phyloP scores from a whole-genome alignment of 2,329 filamentous ascomycete species.

The Cladosporium austrohemisphaericum region DNA sequence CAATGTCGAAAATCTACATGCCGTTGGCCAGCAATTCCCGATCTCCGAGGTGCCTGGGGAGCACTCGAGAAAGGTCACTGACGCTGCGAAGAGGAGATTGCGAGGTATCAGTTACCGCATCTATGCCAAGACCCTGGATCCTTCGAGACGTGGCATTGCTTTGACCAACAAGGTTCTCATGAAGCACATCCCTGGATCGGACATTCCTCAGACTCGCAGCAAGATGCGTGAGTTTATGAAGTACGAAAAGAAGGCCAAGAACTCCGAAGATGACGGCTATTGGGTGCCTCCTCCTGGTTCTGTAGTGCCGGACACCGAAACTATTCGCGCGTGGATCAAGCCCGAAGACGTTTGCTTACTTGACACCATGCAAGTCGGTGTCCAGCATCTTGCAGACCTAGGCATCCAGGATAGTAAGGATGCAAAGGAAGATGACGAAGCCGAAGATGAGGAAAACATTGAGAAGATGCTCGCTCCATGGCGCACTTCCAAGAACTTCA shows the following conservation, averaged over 20 bases:
- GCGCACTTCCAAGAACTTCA: constrained; percentile 95
- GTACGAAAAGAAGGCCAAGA: constrained; percentile 85
- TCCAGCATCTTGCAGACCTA: constrained; percentile 84
- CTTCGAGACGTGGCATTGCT: constrained; percentile 70
- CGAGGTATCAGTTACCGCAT: constrained; percentile 94
- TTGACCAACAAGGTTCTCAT: constrained; percentile 64
- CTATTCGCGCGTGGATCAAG: constrained; percentile 82
- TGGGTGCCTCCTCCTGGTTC: constrained; percentile 78
- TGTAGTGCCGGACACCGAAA: constrained; percentile 72
- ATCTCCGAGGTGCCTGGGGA: constrained; percentile 89
- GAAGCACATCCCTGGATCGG: constrained; percentile 83
- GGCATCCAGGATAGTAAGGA: constrained; percentile 68
- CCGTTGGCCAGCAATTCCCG: constrained; percentile 90
- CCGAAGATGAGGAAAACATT: constrained; percentile 64
- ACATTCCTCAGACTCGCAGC: constrained; percentile 90
- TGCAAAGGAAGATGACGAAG: constrained; percentile 62
- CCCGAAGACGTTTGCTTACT: constrained; percentile 93
- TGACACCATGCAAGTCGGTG: constrained; percentile 94
- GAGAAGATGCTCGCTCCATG: constrained; percentile 90
- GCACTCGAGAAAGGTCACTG: constrained; percentile 91
- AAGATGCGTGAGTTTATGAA: constrained; percentile 95
- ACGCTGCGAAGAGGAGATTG: constrained; percentile 92
- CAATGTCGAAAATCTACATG: constrained; percentile 84
- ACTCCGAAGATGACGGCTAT: constrained; percentile 66
- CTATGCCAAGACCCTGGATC: constrained; percentile 69